Evolutionary conservation across 148 eudicot species (phyloP).

Genomic region (Euryodendron excelsum): DNA sequence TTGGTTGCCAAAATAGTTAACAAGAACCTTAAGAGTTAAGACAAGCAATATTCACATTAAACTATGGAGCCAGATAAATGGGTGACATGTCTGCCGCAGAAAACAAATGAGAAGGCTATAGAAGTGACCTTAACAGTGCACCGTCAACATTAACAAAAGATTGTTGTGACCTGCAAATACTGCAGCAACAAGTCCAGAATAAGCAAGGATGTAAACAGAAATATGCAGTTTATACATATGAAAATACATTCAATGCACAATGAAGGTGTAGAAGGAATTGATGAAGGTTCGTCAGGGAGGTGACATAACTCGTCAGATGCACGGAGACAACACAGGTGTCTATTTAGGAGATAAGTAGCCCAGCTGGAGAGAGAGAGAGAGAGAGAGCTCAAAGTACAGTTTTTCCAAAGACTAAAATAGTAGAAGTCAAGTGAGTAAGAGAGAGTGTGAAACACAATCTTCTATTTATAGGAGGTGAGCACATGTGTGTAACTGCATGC

Average conservation of each 20-base stretch:
- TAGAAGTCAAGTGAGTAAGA: too few relatives aligned
- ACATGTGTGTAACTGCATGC: too few relatives aligned
- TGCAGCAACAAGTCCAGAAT: conserved; percentile 12
- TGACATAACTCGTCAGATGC: too few relatives aligned
- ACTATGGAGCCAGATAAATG: not conserved
- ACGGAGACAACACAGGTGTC: too few relatives aligned
- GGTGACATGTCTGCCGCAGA: not conserved
- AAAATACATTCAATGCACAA: not conserved
- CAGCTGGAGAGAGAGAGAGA: too few relatives aligned
- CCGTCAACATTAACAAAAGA: conserved; percentile 14
- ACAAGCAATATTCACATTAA: not conserved
- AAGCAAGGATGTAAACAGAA: conserved; percentile 6
- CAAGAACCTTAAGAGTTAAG: not conserved
- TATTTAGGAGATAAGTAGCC: too few relatives aligned
- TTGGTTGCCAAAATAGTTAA: not conserved
- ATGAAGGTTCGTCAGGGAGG: too few relatives aligned
- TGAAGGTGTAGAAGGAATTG: not conserved
- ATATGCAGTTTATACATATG: not conserved
- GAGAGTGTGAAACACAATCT: too few relatives aligned
- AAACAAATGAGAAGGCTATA: not conserved
- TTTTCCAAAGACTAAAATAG: too few relatives aligned
- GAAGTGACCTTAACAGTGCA: conserved; percentile 15
- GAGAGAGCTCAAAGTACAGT: too few relatives aligned
- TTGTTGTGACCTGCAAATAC: conserved; percentile 13
- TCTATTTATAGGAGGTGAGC: too few relatives aligned